Conservation (phyloP, 495 filamentous ascomycete genomes). For the Xylaria venustula region DNA sequence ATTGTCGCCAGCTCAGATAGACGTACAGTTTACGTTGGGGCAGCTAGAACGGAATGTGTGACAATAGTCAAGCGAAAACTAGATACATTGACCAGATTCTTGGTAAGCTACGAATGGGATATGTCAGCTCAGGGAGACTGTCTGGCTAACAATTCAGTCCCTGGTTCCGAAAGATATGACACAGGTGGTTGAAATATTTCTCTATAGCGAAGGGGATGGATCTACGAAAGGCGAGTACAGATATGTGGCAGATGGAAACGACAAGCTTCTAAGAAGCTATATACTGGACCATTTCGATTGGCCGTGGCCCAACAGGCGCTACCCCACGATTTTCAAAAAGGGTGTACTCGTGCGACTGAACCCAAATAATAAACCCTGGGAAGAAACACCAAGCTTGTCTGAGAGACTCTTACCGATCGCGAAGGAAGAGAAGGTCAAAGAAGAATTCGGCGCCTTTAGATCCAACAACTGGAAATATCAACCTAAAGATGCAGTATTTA, state of each 20-base stretch:
- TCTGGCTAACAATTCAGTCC: background rate
- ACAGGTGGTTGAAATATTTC: slow-evolving; percentile 22
- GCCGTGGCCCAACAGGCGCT: background rate
- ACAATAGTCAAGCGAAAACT: slow-evolving; percentile 33
- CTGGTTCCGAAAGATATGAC: background rate
- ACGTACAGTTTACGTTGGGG: slow-evolving; percentile 37
- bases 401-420: background rate
- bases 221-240: slow-evolving; percentile 30
- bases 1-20: slow-evolving; percentile 23
- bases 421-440: background rate
- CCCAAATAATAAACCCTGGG: background rate
- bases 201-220: slow-evolving; percentile 37
- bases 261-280: slow-evolving; percentile 8
- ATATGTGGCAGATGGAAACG: slow-evolving; percentile 24
- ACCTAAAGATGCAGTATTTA: background rate
- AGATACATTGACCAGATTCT: slow-evolving; percentile 29
- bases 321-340: slow-evolving; percentile 14
- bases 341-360: slow-evolving; percentile 19
- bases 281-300: slow-evolving; percentile 22
- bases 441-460: slow-evolving; percentile 6
- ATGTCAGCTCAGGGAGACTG: background rate
- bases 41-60: slow-evolving; percentile 16
- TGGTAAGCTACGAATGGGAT: slow-evolving; percentile 24
- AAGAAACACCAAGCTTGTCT: background rate
- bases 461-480: slow-evolving; percentile 4